Percentiles rank a stretch among this genome's conserved stretches.
These are phyloP conservation scores for Fusarium tupiense DNA, from an alignment of 2,329 filamentous ascomycete species.

Conservation along the genomic window DNA sequence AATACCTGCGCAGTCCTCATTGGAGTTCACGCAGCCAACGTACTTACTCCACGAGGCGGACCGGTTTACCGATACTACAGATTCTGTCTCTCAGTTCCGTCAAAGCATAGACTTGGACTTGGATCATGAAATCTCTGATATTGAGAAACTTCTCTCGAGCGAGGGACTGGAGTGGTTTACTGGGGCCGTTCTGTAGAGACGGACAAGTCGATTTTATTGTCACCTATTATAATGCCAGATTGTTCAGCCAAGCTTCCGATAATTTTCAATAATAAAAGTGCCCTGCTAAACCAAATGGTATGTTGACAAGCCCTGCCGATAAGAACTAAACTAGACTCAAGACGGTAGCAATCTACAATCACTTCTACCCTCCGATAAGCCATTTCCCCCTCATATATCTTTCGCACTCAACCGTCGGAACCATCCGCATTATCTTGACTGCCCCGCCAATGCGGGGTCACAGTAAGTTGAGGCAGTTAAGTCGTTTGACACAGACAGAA, in stretches of 20 bases:
- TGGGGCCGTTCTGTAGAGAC: not conserved
- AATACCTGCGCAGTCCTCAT: not conserved
- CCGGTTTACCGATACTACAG: not conserved
- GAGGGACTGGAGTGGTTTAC: not conserved
- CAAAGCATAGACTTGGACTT: not conserved
- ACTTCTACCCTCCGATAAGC: not conserved
- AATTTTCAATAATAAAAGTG: too few species aligned
- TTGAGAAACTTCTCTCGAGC: not conserved
- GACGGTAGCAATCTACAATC: not conserved
- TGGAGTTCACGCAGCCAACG: not conserved
- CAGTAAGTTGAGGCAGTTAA: not conserved
- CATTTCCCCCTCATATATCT: not conserved
- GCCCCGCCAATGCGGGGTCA: not conserved
- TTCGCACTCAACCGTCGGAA: not conserved
- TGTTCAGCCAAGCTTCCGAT: not conserved
- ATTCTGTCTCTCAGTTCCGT: not conserved
- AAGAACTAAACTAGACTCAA: not conserved
- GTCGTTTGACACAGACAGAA: not conserved
- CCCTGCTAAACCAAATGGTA: too few species aligned
- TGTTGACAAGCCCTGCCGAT: not conserved
- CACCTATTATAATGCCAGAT: not conserved
- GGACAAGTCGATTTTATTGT: not conserved
- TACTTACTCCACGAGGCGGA: not conserved
- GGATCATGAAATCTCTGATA: not conserved
- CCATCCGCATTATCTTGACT: not conserved